Conservation (phyloP, 306 rosid species). For the Medicago ruthenica region DNA sequence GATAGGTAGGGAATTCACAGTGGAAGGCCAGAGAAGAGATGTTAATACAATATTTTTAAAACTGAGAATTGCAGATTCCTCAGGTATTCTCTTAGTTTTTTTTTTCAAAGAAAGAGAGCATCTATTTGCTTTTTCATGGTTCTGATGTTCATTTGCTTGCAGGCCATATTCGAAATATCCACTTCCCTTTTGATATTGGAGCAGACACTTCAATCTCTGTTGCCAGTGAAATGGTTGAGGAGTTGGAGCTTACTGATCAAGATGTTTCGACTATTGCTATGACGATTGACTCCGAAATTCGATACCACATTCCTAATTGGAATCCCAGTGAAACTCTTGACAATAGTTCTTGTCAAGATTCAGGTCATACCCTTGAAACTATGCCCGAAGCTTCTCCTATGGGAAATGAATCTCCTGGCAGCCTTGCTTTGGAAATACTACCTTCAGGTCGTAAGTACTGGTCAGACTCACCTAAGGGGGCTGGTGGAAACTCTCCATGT, state of each 20-base stretch:
- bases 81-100: constrained; percentile 56
- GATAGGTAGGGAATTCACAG: constrained; percentile 69
- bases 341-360: constrained; percentile 45
- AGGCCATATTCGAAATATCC: constrained; percentile 89
- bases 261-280: constrained; percentile 86
- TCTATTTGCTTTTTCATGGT: constrained; percentile 24
- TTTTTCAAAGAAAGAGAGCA: background rate
- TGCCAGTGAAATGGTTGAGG: constrained; percentile 98
- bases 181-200: constrained; percentile 89
- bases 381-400: constrained; percentile 52
- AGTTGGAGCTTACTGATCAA: constrained; percentile 90
- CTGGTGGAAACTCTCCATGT: constrained; percentile 63
- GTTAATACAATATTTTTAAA: constrained; percentile 79
- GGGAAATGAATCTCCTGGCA: constrained; percentile 45
- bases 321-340: constrained; percentile 43
- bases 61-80: constrained; percentile 77
- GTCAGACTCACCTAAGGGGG: constrained; percentile 83
- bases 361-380: constrained; percentile 47
- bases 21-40: constrained; percentile 87
- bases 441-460: constrained; percentile 96
- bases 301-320: constrained; percentile 74
- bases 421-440: constrained; percentile 73
- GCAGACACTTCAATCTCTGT: constrained; percentile 87
- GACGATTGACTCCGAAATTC: constrained; percentile 82
- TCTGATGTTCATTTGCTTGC: constrained; percentile 36